A percentile compares a stretch with the other conserved stretches of the same genome.
These are phyloP conservation scores for Avena sativa DNA, from an alignment of 176 grass and related monocot genomes.

Conservation along the genomic window DNA sequence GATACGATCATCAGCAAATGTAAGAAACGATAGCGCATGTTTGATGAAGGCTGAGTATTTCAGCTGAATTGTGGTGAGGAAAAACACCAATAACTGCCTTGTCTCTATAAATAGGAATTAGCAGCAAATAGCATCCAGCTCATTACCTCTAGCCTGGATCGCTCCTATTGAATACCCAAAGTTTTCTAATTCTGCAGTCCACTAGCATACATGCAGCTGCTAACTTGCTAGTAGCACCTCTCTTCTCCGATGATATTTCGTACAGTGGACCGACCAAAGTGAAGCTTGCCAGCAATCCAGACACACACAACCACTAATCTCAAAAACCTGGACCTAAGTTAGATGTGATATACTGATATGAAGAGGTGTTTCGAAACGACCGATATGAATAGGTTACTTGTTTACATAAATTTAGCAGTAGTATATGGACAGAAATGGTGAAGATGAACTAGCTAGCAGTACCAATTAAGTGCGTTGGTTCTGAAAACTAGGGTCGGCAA, in stretches of 20 bases:
- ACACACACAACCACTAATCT: neutral
- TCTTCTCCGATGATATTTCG: neutral
- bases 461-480: neutral
- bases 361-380: neutral
- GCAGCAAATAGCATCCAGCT: neutral
- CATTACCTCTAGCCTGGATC: neutral
- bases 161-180: neutral
- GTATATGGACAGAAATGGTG: neutral
- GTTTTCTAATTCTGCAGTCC: neutral
- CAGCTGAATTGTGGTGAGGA: constrained; percentile 3
- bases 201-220: neutral
- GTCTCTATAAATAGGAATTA: constrained; percentile 29
- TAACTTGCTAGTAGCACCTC: neutral
- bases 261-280: neutral
- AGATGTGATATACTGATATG: constrained; percentile 11
- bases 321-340: neutral
- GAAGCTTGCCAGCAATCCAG: neutral
- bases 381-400: neutral
- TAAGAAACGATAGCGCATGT: neutral
- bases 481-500: neutral
- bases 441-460: neutral
- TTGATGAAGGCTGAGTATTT: neutral
- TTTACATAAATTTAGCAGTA: neutral
- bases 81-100: neutral
- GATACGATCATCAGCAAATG: neutral